phyloP scores from a whole-genome alignment of 2,329 filamentous ascomycete species.

The Colletotrichum gloeosporioides region DNA sequence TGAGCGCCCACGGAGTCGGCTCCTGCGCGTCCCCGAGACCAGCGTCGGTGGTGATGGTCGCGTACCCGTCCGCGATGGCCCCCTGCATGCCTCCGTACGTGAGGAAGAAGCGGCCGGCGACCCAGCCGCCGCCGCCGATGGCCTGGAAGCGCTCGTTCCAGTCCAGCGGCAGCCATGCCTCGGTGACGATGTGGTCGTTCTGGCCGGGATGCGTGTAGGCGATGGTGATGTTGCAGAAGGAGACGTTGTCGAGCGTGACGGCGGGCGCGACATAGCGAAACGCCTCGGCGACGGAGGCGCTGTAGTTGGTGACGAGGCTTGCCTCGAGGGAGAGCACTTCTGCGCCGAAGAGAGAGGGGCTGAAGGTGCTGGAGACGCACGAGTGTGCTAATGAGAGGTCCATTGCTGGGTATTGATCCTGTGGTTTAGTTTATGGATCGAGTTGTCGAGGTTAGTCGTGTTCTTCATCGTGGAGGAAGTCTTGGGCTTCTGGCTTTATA shows the following conservation, averaged over 20 bases:
- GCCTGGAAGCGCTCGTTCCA: constrained; percentile 36
- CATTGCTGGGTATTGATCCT: not conserved
- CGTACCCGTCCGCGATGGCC: constrained; percentile 25
- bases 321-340: constrained; percentile 16
- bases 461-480: too few relatives aligned
- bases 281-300: not conserved
- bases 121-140: constrained; percentile 34
- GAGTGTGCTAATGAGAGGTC: not conserved
- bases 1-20: constrained; percentile 23
- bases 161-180: constrained; percentile 28
- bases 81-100: constrained; percentile 24
- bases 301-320: constrained; percentile 21
- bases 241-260: constrained; percentile 16
- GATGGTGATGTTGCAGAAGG: not conserved
- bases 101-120: constrained; percentile 24
- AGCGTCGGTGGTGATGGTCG: constrained; percentile 25
- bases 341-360: constrained; percentile 12
- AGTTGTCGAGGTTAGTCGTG: not conserved
- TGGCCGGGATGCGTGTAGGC: constrained; percentile 8
- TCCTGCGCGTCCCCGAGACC: not conserved
- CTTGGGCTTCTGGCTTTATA: not conserved
- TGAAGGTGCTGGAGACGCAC: not conserved
- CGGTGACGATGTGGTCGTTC: constrained; percentile 26
- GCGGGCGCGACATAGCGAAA: constrained; percentile 10
- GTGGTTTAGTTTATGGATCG: not conserved